These are phyloP conservation scores for Funneliformis caledonium DNA, from an alignment of 371 early-diverging fungal species.

Conservation along the genomic window DNA sequence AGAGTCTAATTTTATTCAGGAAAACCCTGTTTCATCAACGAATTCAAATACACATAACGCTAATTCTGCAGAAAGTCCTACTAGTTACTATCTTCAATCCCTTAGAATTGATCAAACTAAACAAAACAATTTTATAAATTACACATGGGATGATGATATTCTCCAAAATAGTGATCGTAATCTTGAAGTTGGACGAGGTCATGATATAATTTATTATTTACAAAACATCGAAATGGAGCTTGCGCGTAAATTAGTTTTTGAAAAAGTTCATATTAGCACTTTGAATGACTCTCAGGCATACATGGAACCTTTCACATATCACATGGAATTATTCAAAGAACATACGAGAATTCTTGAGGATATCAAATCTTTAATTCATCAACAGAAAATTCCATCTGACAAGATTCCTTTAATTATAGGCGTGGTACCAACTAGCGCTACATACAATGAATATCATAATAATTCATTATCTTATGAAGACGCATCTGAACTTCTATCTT, in stretches of 20 bases:
- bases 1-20: not conserved
- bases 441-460: too few species aligned
- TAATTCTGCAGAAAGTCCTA: not conserved
- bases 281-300: slow-evolving; percentile 7
- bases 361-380: slow-evolving; percentile 23
- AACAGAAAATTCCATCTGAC: slow-evolving; percentile 21
- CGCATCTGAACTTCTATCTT: slow-evolving; percentile 32
- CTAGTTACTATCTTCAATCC: not conserved
- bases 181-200: slow-evolving; percentile 33
- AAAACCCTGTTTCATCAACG: not conserved
- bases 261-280: slow-evolving; percentile 34
- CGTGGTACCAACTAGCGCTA: too few species aligned
- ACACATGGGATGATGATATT: slow-evolving; percentile 33
- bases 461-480: slow-evolving; percentile 9
- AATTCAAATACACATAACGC: not conserved
- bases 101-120: slow-evolving; percentile 6
- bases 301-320: slow-evolving; percentile 24
- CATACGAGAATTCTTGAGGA: slow-evolving; percentile 15
- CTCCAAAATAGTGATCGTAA: slow-evolving; percentile 38
- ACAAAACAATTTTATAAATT: slow-evolving; percentile 7
- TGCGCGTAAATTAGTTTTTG: slow-evolving; percentile 12
- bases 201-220: slow-evolving; percentile 35
- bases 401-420: not conserved
- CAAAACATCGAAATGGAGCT: slow-evolving; percentile 39
- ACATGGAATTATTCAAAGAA: slow-evolving; percentile 32